Evolutionary conservation across 2,329 filamentous ascomycete species (phyloP), one percentile per base, ranked within the genome.

Genomic region (Penicillium corylophilum): DNA sequence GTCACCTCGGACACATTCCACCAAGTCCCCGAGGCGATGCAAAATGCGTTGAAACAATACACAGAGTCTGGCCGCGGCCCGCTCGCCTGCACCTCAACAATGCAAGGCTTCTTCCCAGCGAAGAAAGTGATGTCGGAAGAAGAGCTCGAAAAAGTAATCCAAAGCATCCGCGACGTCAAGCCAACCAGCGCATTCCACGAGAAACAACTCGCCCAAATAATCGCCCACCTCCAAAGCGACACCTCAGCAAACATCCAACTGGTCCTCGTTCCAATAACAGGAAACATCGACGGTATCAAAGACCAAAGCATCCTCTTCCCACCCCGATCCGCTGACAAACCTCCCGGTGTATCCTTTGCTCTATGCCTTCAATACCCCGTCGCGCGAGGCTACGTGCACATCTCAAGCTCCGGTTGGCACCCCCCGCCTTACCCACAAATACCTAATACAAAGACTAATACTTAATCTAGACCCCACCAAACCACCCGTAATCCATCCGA

Each of bases 371-470:
- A 61, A 40, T 64, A 65, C 35, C 55, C 56, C 1, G 53, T 63
- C 1, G 53, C 66, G 10, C 49, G 63, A 8, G 63, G 63, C 1
- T 56, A 54, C 8, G 56, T 63, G 9, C 59, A 62, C 29, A 57
- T 62, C 13, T 22, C 46, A 2, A 53, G 52, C 35, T 26, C 56
- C 3, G 53, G 54, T 57, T 44, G 35, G 39, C 44, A 33, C 36
- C 33, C 22, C 8, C 39, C 20, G 10, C 16, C 15, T 38, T 36
- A 16, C 8, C n/a, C 20, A 6, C 10, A n/a, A n/a, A 16, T 3
- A 28, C 7, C 26, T 9, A 5, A 28, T 8, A 28, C 10, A 18
- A 35, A 46, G 26, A 24, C 44, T 40, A 36, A 35, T 22, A 45
- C 12, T 12, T 8, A 28, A 24, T 8, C 5, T 22, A 60, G 59